Conservation (phyloP, 371 early-diverging fungal genomes). For the Rhizopus stolonifer region DNA sequence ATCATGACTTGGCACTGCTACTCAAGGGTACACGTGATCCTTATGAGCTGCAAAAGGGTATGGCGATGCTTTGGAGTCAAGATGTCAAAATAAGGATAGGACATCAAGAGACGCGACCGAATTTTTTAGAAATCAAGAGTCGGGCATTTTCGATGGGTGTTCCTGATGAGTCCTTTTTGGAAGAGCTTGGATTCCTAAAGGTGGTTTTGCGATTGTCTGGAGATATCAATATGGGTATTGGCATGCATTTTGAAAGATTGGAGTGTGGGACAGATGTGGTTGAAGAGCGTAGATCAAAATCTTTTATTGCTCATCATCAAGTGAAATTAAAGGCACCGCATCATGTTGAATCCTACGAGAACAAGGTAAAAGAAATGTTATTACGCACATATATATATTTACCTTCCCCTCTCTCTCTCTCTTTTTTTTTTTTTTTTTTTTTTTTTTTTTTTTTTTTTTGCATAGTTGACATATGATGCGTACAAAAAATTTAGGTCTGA, state of each 20-base stretch:
- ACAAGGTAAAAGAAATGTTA: constrained; percentile 40
- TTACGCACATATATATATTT: no score
- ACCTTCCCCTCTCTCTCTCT: background rate
- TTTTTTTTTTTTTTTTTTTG: no score
- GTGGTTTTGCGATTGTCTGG: constrained; percentile 41
- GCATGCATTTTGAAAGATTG: constrained; percentile 39
- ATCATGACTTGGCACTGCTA: constrained; percentile 45
- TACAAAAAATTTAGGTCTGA: constrained; percentile 68
- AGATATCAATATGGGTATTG: constrained; percentile 51
- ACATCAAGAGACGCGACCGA: constrained; percentile 20
- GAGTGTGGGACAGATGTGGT: constrained; percentile 1
- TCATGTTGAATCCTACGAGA: constrained; percentile 25
- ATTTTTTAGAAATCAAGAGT: constrained; percentile 52
- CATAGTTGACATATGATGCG: constrained; percentile 56
- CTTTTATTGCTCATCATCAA: constrained; percentile 43
- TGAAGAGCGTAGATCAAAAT: constrained; percentile 13
- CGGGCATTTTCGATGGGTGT: constrained; percentile 49
- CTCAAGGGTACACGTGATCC: constrained; percentile 36
- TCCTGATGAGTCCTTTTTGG: no score
- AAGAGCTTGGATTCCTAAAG: constrained; percentile 32
- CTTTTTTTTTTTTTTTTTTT: constrained; percentile 1
- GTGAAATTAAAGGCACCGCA: constrained; percentile 41
- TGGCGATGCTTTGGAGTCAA: constrained; percentile 44
- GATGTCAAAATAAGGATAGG: constrained; percentile 41
- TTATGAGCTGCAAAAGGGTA: constrained; percentile 25